Percentiles rank a stretch among this genome's conserved stretches.
These are phyloP conservation scores for Fusarium nematophilum DNA, from an alignment of 2,329 filamentous ascomycete genomes.

Conservation along the genomic window DNA sequence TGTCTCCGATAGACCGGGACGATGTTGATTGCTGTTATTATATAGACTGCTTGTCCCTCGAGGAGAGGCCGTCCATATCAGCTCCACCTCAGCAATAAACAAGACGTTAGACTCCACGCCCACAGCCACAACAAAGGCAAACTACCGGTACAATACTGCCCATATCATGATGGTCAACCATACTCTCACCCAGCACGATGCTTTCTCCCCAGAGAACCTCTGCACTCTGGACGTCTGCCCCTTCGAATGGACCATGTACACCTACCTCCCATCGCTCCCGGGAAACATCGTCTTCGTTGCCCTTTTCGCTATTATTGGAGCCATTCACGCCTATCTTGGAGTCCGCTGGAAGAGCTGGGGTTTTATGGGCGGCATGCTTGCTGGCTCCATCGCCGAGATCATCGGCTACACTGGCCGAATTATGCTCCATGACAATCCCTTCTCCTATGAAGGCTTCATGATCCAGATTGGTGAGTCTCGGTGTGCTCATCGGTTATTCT, in stretches of 20 bases:
- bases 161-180: too few species aligned
- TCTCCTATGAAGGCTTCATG: constrained; percentile 69
- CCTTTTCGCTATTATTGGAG: constrained; percentile 58
- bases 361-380: constrained; percentile 63
- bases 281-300: constrained; percentile 65
- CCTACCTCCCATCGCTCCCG: constrained; percentile 64
- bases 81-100: too few species aligned
- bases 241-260: constrained; percentile 60
- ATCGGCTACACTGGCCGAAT: constrained; percentile 72
- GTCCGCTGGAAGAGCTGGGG: constrained; percentile 59
- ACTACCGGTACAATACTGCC: too few species aligned
- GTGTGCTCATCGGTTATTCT: background rate
- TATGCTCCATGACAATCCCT: constrained; percentile 67
- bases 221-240: constrained; percentile 62
- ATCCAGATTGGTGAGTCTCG: constrained; percentile 70
- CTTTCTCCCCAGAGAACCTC: constrained; percentile 58
- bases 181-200: constrained; percentile 35
- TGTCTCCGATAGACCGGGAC: too few species aligned
- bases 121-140: too few species aligned
- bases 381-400: constrained; percentile 68
- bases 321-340: constrained; percentile 58
- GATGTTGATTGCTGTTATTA: too few species aligned
- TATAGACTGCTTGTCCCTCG: too few species aligned
- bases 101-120: too few species aligned
- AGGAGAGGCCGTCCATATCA: too few species aligned